Conservation (phyloP, 805 yeast genomes). For the Barnettozyma sucrosica region DNA sequence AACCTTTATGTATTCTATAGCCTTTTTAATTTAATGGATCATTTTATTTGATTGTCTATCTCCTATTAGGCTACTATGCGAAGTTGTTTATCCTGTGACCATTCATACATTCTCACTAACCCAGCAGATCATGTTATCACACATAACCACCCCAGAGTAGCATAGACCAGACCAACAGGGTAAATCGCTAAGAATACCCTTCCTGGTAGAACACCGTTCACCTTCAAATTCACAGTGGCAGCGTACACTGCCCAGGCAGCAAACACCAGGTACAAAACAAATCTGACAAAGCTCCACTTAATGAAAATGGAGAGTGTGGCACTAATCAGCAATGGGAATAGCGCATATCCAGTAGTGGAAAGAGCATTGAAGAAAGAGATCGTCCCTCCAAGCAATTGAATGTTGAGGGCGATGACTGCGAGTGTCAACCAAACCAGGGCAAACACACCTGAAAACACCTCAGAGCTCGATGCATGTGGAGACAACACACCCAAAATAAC, state of each 20-base stretch:
- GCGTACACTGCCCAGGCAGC: constrained; percentile 62
- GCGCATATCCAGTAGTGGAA: constrained; percentile 63
- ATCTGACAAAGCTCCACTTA: constrained; percentile 43
- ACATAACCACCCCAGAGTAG: constrained; percentile 60
- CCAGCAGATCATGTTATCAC: constrained; percentile 38
- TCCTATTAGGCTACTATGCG: background rate
- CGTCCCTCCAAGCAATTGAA: constrained; percentile 54
- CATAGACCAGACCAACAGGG: constrained; percentile 60
- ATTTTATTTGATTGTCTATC: background rate
- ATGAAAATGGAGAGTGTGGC: constrained; percentile 44
- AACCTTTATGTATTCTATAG: background rate
- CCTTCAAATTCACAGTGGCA: constrained; percentile 52
- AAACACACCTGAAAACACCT: constrained; percentile 60
- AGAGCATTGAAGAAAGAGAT: constrained; percentile 64
- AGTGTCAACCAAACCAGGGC: constrained; percentile 59
- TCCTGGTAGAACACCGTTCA: constrained; percentile 58
- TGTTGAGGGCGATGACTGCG: constrained; percentile 55
- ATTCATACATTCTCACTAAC: too few relatives aligned
- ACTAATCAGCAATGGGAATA: constrained; percentile 58
- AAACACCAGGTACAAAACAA: constrained; percentile 39
- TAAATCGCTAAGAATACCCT: constrained; percentile 57
- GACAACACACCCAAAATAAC: constrained; percentile 35
- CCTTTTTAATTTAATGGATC: background rate
- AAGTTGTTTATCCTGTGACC: too few relatives aligned
- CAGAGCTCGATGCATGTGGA: constrained; percentile 33